Base-by-base conservation (phyloP, 2,329 filamentous ascomycete species). In the Venturia asperata region DNA sequence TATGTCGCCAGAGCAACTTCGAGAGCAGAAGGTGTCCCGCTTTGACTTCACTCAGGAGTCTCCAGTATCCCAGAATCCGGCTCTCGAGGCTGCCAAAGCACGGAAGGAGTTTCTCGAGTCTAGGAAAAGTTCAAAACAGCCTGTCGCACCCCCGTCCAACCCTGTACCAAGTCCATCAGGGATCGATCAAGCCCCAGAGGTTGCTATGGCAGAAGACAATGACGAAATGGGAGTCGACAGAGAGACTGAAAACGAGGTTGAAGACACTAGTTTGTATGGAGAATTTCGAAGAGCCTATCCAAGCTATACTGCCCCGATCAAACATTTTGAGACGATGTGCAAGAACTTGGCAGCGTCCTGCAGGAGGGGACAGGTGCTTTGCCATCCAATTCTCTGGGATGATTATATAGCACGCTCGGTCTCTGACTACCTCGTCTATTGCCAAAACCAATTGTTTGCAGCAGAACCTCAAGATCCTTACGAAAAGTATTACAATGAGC, bases 371-470 rank as follows among this genome's bases (percentile, higher is more conserved):
- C 37, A 60, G 19, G 34, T 42, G 47, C 60, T 37, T 21, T 41
- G 34, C 27, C 55, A 62, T 34, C 64, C 37, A 62, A 56, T 62
- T 5, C 56, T 65, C 10, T 66, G 64, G 64, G 64, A 66, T 63
- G 64, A 66, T 52, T 66, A 37, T 42, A 52, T 66, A 34, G 42
- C 64, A 21, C 58, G 61, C 30, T 39, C 42, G 24, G 42, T 37
- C 4, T 55, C 58, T 11, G 64, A 66, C 19, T 66, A 66, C 27
- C 19, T 42, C 24, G 62, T 60, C n/a, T 66, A 66, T 47, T 62
- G 64, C 34, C 27, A 43, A n/a, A 56, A 62, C n/a, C 34, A n/a
- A 21, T 24, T 43, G 9, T 37, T 45, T 37, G 30, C 39, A 11
- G 30, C 63, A 42, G 27, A 55, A 19, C 34, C 63, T 9, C 27